phyloP scores from a whole-genome alignment of 768 basidiomycete species.

The Cystobasidium onofrii region DNA sequence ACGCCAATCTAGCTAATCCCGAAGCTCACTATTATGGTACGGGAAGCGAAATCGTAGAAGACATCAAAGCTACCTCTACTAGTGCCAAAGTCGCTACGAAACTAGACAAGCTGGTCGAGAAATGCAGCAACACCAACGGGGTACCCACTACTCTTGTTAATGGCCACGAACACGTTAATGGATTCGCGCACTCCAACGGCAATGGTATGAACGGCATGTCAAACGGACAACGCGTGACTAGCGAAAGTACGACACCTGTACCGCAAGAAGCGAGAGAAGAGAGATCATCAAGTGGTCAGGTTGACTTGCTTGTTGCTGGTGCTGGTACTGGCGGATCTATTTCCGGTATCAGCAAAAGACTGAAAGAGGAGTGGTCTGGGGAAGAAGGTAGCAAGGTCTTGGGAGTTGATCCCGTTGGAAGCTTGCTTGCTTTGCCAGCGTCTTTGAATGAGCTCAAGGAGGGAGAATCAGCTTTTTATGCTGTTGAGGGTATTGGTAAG shows the following conservation, averaged over 20 bases:
- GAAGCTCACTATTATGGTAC: constrained; percentile 79
- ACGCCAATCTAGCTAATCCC: constrained; percentile 53
- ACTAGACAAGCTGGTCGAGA: background rate
- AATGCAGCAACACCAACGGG: background rate
- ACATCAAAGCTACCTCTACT: constrained; percentile 53
- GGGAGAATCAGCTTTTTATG: constrained; percentile 55
- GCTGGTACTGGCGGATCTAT: constrained; percentile 95
- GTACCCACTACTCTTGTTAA: background rate
- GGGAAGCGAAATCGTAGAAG: constrained; percentile 81
- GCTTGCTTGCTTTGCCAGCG: constrained; percentile 70
- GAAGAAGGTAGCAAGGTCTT: constrained; percentile 55
- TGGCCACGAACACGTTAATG: background rate
- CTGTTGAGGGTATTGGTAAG: constrained; percentile 85
- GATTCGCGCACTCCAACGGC: background rate
- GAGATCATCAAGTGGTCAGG: constrained; percentile 58
- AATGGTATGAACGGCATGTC: background rate
- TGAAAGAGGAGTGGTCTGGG: constrained; percentile 71
- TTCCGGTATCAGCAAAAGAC: constrained; percentile 70
- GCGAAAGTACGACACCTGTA: background rate
- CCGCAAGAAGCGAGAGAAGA: background rate
- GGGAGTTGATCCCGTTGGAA: constrained; percentile 91
- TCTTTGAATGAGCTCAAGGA: constrained; percentile 52
- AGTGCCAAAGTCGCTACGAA: background rate
- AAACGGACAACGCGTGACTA: background rate
- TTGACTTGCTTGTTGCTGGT: constrained; percentile 72